phyloP scores from a whole-genome alignment of 257 asterid genomes.

The Coffea canephora region DNA sequence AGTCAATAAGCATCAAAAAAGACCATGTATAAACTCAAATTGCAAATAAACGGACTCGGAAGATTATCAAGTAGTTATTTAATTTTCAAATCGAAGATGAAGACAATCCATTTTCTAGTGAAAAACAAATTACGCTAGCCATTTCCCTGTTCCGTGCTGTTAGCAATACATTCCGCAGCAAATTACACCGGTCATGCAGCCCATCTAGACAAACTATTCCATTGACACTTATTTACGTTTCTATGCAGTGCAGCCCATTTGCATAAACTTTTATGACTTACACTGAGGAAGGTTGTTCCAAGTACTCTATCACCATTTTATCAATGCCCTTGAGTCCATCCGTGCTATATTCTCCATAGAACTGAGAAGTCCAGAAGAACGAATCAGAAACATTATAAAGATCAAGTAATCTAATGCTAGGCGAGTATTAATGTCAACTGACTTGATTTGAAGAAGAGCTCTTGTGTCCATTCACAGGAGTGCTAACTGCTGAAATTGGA shows the following conservation, averaged over 20 bases:
- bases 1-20: not conserved
- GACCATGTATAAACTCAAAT: not conserved
- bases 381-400: conserved; percentile 14
- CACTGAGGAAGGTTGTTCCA: conserved; percentile 62
- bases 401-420: not conserved
- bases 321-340: conserved; percentile 72
- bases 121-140: not conserved
- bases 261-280: conserved; percentile 35
- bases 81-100: not conserved
- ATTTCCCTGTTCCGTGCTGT: not conserved
- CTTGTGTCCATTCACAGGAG: conserved; percentile 32
- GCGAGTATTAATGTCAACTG: conserved; percentile 16
- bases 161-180: not conserved
- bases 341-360: conserved; percentile 52
- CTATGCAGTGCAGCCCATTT: not conserved
- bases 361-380: conserved; percentile 30
- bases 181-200: not conserved
- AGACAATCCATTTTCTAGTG: not conserved
- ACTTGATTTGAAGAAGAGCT: conserved; percentile 53
- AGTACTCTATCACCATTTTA: conserved; percentile 60
- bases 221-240: not conserved
- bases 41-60: not conserved
- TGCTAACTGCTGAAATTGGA: conserved; percentile 18
- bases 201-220: not conserved
- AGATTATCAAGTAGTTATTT: not conserved